These are phyloP conservation scores for Schizosaccharomyces versatilis DNA, from an alignment of 1,139 yeast genomes.

Conservation along the genomic window DNA sequence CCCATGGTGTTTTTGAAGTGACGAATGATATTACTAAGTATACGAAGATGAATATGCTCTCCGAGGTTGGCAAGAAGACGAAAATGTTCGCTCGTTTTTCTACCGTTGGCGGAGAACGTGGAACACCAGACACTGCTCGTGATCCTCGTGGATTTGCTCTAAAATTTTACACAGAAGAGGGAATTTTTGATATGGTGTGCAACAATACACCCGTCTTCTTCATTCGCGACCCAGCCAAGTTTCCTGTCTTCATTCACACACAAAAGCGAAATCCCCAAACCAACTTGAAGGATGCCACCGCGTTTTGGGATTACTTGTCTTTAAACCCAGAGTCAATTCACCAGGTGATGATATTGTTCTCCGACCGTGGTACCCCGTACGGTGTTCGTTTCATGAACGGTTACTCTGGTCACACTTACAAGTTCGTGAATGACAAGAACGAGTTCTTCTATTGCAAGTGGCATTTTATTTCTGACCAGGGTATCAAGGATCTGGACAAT, in stretches of 20 bases:
- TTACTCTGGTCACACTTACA: conserved; percentile 46
- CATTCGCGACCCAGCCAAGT: conserved; percentile 67
- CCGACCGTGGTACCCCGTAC: conserved; percentile 55
- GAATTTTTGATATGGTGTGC: conserved; percentile 70
- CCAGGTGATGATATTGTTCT: conserved; percentile 40
- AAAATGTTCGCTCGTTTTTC: conserved; percentile 56
- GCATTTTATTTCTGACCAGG: conserved; percentile 41
- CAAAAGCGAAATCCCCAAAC: conserved; percentile 58
- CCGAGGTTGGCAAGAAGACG: conserved; percentile 55
- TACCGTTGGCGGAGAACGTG: conserved; percentile 74
- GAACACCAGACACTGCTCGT: conserved; percentile 68
- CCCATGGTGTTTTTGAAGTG: conserved; percentile 56
- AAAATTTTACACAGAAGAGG: conserved; percentile 71
- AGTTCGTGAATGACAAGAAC: conserved; percentile 43
- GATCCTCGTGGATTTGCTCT: conserved; percentile 79
- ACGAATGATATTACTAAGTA: conserved; percentile 66
- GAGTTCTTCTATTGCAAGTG: conserved; percentile 46
- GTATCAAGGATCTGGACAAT: conserved; percentile 33
- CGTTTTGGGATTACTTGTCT: conserved; percentile 49
- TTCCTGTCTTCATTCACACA: conserved; percentile 80
- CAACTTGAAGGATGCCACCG: conserved; percentile 34
- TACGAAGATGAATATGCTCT: conserved; percentile 47
- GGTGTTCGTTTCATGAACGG: conserved; percentile 47
- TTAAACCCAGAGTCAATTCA: conserved; percentile 42
- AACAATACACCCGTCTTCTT: conserved; percentile 80